These are phyloP conservation scores for Paratrimastix pyriformis DNA, from an alignment of 78 protist genomes.

Conservation along the genomic window DNA sequence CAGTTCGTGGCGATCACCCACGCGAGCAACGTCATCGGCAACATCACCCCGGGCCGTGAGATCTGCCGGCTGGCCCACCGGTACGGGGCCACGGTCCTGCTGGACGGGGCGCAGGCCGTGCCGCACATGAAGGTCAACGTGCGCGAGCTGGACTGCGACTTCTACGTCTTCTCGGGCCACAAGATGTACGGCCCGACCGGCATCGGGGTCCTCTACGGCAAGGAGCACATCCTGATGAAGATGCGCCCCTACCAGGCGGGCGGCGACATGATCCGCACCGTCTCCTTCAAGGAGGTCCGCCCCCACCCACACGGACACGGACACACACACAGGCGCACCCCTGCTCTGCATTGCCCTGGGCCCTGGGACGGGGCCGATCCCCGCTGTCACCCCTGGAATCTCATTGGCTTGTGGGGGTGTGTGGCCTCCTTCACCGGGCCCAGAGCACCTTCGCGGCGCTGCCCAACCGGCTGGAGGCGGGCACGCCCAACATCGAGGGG, in stretches of 20 bases:
- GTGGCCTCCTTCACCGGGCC: no score
- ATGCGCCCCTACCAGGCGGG: constrained; percentile 38
- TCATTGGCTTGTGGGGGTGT: no score
- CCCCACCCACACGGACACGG: no score
- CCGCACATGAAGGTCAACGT: constrained; percentile 28
- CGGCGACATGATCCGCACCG: constrained; percentile 45
- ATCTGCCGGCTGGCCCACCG: constrained; percentile 1
- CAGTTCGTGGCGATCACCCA: constrained; percentile 32
- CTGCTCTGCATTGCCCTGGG: no score
- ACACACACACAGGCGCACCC: no score
- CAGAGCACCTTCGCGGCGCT: constrained; percentile 24
- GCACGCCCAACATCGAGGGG: constrained; percentile 26
- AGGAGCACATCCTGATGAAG: neutral
- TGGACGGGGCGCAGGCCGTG: constrained; percentile 43
- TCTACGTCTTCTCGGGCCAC: constrained; percentile 32
- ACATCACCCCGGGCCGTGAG: constrained; percentile 1
- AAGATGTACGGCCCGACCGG: constrained; percentile 53
- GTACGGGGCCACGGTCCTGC: constrained; percentile 11
- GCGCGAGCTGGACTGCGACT: constrained; percentile 20
- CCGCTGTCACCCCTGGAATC: no score
- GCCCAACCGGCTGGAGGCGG: constrained; percentile 42
- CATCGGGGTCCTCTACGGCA: constrained; percentile 35
- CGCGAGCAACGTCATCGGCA: constrained; percentile 37
- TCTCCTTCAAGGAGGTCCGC: constrained; percentile 23
- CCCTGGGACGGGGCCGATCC: no score